These are phyloP conservation scores for Panellus pusillus DNA, from an alignment of 768 basidiomycete species.

Conservation along the genomic window DNA sequence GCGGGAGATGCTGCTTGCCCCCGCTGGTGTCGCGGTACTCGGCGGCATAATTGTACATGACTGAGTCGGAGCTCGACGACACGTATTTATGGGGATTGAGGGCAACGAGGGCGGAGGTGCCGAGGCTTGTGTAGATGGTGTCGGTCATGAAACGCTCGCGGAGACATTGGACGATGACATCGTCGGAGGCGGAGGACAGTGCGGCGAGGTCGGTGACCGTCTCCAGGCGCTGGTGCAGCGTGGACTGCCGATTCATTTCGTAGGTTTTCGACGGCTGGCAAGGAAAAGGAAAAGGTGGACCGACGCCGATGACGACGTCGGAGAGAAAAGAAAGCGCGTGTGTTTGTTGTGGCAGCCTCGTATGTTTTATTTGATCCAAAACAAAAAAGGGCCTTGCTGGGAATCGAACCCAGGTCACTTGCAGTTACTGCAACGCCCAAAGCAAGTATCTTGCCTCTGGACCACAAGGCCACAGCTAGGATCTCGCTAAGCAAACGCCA, in stretches of 20 bases:
- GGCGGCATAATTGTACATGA: slow-evolving; percentile 82
- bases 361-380: no score
- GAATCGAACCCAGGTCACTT: slow-evolving; percentile 26
- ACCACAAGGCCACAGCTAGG: slow-evolving; percentile 9
- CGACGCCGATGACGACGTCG: neutral
- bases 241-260: slow-evolving; percentile 21
- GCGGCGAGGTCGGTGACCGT: slow-evolving; percentile 66
- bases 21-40: slow-evolving; percentile 78
- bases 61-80: slow-evolving; percentile 76
- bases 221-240: slow-evolving; percentile 69
- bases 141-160: slow-evolving; percentile 87
- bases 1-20: slow-evolving; percentile 61
- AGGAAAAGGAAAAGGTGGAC: neutral
- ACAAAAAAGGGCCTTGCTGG: slow-evolving; percentile 20
- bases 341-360: no score
- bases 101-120: slow-evolving; percentile 73
- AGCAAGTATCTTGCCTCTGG: slow-evolving; percentile 21
- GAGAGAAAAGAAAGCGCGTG: neutral
- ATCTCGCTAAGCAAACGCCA: no score
- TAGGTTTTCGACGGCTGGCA: neutral
- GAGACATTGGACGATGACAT: slow-evolving; percentile 80
- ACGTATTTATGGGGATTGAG: slow-evolving; percentile 95
- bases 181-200: slow-evolving; percentile 72
- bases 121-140: slow-evolving; percentile 74
- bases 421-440: slow-evolving; percentile 17